These are phyloP conservation scores for Glycine soja DNA, from an alignment of 306 rosid species.

Conservation along the genomic window DNA sequence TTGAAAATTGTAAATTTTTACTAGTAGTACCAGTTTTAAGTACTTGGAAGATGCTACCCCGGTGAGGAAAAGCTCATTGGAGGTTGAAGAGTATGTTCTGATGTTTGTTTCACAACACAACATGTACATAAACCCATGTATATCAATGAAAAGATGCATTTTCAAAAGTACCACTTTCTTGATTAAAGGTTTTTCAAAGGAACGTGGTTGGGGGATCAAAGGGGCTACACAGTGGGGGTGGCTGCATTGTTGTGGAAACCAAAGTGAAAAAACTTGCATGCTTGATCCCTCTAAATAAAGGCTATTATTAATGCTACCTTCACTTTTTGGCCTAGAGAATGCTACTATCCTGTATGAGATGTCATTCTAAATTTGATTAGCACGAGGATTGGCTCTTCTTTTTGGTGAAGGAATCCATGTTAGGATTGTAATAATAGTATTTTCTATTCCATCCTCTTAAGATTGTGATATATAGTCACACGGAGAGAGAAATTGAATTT, in stretches of 20 bases:
- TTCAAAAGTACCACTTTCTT: slow-evolving; percentile 44
- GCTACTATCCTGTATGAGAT: not conserved
- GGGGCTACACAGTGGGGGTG: not conserved
- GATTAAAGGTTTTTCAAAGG: not conserved
- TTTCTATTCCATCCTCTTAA: not conserved
- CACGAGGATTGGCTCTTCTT: not conserved
- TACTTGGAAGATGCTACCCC: slow-evolving; percentile 62
- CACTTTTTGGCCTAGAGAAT: not conserved
- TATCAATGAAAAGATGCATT: slow-evolving; percentile 56
- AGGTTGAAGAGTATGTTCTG: slow-evolving; percentile 58
- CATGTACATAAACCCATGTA: slow-evolving; percentile 70
- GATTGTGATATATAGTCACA: not conserved
- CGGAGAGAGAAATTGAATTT: too few relatives aligned
- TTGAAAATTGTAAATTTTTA: slow-evolving; percentile 63
- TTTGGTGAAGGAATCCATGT: slow-evolving; percentile 19
- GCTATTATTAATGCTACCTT: not conserved
- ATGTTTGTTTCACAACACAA: slow-evolving; percentile 59
- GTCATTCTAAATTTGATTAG: slow-evolving; percentile 7
- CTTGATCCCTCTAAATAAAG: not conserved
- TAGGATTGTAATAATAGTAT: not conserved
- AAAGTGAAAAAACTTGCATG: slow-evolving; percentile 11
- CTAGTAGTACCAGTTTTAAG: slow-evolving; percentile 45
- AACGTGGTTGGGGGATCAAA: slow-evolving; percentile 4
- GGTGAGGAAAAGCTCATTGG: slow-evolving; percentile 61
- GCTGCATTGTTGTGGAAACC: not conserved